Base-by-base conservation (phyloP, 768 basidiomycete species). In the Pleurotus ostreatus region DNA sequence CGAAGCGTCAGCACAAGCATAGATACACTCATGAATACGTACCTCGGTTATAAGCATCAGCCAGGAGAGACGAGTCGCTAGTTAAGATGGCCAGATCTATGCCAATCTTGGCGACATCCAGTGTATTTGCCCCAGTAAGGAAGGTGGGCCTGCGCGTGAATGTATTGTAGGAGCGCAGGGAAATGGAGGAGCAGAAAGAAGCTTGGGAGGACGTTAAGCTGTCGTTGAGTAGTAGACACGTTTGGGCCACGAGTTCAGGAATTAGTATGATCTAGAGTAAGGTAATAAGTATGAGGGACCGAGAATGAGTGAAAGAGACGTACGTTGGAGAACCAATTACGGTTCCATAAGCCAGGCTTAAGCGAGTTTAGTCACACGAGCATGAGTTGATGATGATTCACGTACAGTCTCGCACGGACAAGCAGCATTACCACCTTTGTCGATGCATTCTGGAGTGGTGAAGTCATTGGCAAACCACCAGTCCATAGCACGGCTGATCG, bases 391-490 rank as follows among this genome's bases (percentile, higher is more conserved):
- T 1, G 30, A 8, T 11, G 30, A 8, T 18, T 18, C n/a, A 51
- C 49, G 30, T 51, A 51, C 49, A 62, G 43, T 63, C 70, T 75
- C 77, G 78, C 85, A 88, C 6, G 84, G 83, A 59, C 85, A 87
- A 1, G 69, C 59, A 4, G 66, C 40, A 5, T 72, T 75, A 3
- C 84, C 84, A 16, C 85, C 86, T 0, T 63, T 68, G 60, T 80
- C 79, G 22, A 86, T 63, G 62, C 86, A 88, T 23, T 74, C 75
- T 0, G 69, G 56, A 54, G 79, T 74, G 34, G 76, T 76, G 62
- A 83, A 82, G 59, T 87, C 85, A 55, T 80, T 78, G 15, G 65
- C 62, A 55, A 87, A 86, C 86, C 86, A 88, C 59, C 74, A 80
- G 57, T 80, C 72, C 80, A 87, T 81, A n/a, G 80, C 84, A 11